Conservation (phyloP, 495 filamentous ascomycete species). For the Aspergillus bridgeri region DNA sequence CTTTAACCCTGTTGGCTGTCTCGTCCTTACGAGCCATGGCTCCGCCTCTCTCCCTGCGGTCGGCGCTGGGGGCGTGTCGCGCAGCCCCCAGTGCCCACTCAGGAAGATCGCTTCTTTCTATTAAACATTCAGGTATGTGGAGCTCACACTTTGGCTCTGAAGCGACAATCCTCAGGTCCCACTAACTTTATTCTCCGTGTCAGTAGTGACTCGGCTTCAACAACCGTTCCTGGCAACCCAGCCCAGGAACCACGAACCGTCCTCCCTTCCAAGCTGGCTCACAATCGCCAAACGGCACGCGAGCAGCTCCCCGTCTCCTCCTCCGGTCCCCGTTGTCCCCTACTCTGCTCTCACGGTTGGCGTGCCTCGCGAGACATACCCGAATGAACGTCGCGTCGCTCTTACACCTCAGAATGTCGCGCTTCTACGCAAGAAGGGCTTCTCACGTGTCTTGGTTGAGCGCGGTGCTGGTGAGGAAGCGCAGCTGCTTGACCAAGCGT, state of each 20-base stretch:
- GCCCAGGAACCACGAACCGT: constrained; percentile 4
- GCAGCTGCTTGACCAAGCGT: constrained; percentile 67
- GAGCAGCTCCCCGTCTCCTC: constrained; percentile 28
- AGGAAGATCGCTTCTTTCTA: constrained; percentile 20
- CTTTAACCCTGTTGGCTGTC: not conserved
- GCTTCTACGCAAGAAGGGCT: constrained; percentile 75
- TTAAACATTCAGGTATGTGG: constrained; percentile 25
- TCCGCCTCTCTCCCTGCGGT: constrained; percentile 28
- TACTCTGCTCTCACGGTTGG: constrained; percentile 68
- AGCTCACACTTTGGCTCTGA: not conserved
- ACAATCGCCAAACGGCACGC: constrained; percentile 24
- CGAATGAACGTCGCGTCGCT: constrained; percentile 72
- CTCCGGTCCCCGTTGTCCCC: constrained; percentile 58
- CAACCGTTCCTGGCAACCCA: constrained; percentile 10
- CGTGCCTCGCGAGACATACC: constrained; percentile 65
- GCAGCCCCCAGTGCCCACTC: constrained; percentile 23
- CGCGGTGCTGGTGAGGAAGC: constrained; percentile 70
- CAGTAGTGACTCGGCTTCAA: constrained; percentile 19
- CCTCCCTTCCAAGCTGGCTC: constrained; percentile 15
- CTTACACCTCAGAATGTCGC: constrained; percentile 76
- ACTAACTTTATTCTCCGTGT: constrained; percentile 9
- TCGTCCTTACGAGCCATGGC: constrained; percentile 25
- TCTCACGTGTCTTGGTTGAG: constrained; percentile 67
- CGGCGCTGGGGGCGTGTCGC: constrained; percentile 32
- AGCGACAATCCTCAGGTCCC: not conserved